Base-by-base conservation (phyloP, 805 yeast genomes). In the Starmera caribaea region DNA sequence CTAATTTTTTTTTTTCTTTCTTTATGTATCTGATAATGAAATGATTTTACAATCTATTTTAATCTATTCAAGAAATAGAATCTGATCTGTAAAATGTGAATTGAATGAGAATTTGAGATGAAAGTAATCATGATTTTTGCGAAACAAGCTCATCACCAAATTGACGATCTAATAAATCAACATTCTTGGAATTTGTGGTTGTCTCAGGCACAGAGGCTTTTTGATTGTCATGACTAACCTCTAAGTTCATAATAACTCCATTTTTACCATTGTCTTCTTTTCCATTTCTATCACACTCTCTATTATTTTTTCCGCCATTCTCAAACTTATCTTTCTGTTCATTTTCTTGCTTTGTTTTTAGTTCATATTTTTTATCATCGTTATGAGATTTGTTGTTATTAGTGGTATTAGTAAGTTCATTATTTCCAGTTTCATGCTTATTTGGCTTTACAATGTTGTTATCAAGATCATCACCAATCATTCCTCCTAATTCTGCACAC, bases 401-500 rank as follows among this genome's bases (percentile, higher is more conserved):
- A 13, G 17, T n/a, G 21, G 30, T 16, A 9, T 34, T 34, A n/a
- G 37, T 5, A 6, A 8, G 12, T 13, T 27, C 11, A 16, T n/a
- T 16, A 10, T 10, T 26, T 10, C 21, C 16, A 5, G 3, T 16
- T 16, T 30, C 36, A 13, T 26, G 14, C 11, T 21, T 21, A 30
- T 13, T n/a, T 15, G 15, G 29, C 4, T 21, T 21, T 21, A 13
- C 21, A 8, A 24, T 27, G 12, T 35, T 15, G n/a, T n/a, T 28
- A 11, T 13, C 11, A 21, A 21, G 35, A n/a, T 17, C 30, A n/a
- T 32, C 39, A 11, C 16, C 38, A 24, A 32, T 54, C 44, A 70
- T 71, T 0, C 80, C 79, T 5, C 81, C 79, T 13, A 76, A 57
- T 50, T 81, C 87, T 21, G 80, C 79, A 41, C 72, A 61, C 77